A percentile compares a stretch with the other conserved stretches of the same genome.
Evolutionary conservation across 176 grass and related monocot species (phyloP).

Genomic region (Bromus sterilis): DNA sequence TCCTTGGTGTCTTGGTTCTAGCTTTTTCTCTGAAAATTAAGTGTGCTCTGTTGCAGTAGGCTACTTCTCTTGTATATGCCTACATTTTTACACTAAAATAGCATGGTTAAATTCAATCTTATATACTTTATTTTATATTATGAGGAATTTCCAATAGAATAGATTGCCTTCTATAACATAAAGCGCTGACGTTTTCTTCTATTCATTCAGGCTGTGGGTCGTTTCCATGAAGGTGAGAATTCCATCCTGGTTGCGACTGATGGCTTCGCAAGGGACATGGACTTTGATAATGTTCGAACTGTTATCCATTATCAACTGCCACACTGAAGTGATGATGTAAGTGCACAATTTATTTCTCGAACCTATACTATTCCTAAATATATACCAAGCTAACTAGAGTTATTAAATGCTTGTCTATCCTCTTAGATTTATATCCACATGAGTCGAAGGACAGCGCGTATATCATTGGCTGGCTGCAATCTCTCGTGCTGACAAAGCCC

Average conservation of each 20-base stretch:
- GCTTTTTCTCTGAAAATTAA: too few relatives aligned
- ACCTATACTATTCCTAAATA: background rate
- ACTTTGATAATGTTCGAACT: conserved; percentile 85
- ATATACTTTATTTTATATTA: too few relatives aligned
- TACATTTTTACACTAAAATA: too few relatives aligned
- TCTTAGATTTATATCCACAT: conserved; percentile 90
- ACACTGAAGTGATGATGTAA: conserved; percentile 81
- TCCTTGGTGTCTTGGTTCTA: too few relatives aligned
- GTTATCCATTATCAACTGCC: conserved; percentile 93
- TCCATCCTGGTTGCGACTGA: conserved; percentile 74
- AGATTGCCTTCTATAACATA: conserved; percentile 3
- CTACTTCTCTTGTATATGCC: too few relatives aligned
- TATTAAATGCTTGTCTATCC: background rate
- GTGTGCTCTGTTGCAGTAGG: too few relatives aligned
- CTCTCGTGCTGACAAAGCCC: conserved; percentile 67
- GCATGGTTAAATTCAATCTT: too few relatives aligned
- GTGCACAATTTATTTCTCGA: conserved; percentile 18
- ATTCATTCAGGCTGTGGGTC: conserved; percentile 62
- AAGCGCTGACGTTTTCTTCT: conserved; percentile 11
- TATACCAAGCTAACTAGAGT: background rate
- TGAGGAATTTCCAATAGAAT: too few relatives aligned
- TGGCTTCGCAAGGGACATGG: conserved; percentile 82
- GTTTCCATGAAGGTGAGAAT: conserved; percentile 77
- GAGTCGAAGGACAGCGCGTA: conserved; percentile 90
- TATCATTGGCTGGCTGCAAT: conserved; percentile 79